Evolutionary conservation across 2,329 filamentous ascomycete species (phyloP).

Genomic region (Botrytis squamosa): DNA sequence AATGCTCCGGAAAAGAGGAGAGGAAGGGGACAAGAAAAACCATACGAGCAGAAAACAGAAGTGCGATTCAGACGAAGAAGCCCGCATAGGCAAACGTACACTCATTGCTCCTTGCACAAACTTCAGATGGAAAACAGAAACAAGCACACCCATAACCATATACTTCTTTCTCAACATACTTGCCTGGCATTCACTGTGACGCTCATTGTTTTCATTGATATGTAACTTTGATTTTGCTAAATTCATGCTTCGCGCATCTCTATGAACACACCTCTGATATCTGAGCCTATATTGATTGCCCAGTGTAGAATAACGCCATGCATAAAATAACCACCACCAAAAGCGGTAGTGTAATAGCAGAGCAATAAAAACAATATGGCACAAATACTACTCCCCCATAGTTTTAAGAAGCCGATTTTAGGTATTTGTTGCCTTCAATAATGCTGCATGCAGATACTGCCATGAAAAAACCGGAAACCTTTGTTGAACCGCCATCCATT

Average conservation of each 20-base stretch:
- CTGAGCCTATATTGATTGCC: conserved; percentile 19
- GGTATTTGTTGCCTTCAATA: conserved; percentile 18
- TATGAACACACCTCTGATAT: conserved; percentile 19
- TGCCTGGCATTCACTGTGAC: neutral
- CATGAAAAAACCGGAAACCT: conserved; percentile 26
- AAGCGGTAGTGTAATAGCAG: conserved; percentile 18
- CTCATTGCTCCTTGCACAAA: neutral
- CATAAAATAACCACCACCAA: conserved; percentile 19
- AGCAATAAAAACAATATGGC: conserved; percentile 23
- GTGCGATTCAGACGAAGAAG: neutral
- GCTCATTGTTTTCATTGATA: neutral
- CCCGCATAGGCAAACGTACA: neutral
- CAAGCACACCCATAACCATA: neutral
- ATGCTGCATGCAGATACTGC: conserved; percentile 31
- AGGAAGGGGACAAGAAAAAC: neutral
- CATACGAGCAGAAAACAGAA: neutral
- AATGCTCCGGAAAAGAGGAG: neutral
- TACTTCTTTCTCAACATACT: neutral
- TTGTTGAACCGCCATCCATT: conserved; percentile 23
- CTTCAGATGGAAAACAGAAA: neutral
- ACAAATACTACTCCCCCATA: conserved; percentile 21
- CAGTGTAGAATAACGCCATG: conserved; percentile 23
- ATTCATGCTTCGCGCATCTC: conserved; percentile 17
- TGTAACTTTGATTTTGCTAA: neutral
- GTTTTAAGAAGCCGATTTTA: conserved; percentile 16